Conservation (phyloP, 805 yeast species). For the Suhomyces faveliae region DNA sequence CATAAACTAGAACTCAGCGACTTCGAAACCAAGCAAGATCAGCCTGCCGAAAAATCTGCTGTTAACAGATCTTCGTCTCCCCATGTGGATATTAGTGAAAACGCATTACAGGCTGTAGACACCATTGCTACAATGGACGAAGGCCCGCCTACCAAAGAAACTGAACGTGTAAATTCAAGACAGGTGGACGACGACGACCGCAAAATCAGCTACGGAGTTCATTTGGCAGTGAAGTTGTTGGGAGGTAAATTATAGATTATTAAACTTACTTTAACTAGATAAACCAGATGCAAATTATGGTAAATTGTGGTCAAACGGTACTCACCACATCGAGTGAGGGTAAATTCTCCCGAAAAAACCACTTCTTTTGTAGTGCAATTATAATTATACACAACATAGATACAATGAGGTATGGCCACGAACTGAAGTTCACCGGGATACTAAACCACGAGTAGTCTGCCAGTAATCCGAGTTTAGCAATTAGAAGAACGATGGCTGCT, state of each 20-base stretch:
- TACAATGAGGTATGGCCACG: constrained; percentile 12
- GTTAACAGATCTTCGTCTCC: neutral
- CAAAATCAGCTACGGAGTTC: constrained; percentile 60
- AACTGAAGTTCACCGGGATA: constrained; percentile 21
- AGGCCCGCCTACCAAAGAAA: constrained; percentile 1
- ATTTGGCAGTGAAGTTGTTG: constrained; percentile 60
- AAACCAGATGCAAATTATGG: too few species aligned
- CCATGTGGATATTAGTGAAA: constrained; percentile 3
- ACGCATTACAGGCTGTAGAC: constrained; percentile 3
- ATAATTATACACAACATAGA: neutral
- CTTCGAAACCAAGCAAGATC: constrained; percentile 44
- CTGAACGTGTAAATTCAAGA: constrained; percentile 21
- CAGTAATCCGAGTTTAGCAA: constrained; percentile 3
- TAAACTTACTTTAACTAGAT: too few species aligned
- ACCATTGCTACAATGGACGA: constrained; percentile 7
- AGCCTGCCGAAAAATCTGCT: neutral
- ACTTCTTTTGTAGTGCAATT: neutral
- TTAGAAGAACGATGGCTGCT: neutral
- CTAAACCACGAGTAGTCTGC: constrained; percentile 15
- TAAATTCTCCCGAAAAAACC: neutral
- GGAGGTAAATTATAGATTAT: constrained; percentile 49
- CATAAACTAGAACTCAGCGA: constrained; percentile 55
- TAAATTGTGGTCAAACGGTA: too few species aligned
- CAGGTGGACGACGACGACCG: constrained; percentile 58
- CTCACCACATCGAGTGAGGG: neutral